Conservation (phyloP, 2,329 filamentous ascomycete species). For the Spiromastix sp. region DNA sequence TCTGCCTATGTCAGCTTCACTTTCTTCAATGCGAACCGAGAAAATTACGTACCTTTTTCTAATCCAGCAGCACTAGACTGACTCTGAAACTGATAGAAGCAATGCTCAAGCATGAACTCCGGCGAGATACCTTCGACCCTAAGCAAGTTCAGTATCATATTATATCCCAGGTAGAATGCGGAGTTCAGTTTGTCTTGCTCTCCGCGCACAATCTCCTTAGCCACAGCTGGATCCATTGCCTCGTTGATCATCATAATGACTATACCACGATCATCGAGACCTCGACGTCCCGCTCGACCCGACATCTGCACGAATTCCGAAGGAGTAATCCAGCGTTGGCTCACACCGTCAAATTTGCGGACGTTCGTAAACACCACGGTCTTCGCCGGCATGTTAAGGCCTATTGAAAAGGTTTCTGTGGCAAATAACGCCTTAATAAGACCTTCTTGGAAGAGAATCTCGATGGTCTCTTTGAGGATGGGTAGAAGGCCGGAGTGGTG, state of each 20-base stretch:
- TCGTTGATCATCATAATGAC: constrained; percentile 99
- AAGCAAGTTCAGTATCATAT: constrained; percentile 96
- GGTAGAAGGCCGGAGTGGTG: constrained; percentile 93
- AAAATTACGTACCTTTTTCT: constrained; percentile 50
- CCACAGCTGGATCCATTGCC: constrained; percentile 88
- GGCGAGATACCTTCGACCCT: constrained; percentile 98
- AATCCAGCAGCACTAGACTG: constrained; percentile 73
- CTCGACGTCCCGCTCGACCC: constrained; percentile 88
- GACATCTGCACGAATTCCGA: constrained; percentile 99
- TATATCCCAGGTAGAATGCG: constrained; percentile 95
- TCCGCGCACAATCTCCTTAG: constrained; percentile 89
- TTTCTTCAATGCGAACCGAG: constrained; percentile 2
- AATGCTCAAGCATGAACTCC: constrained; percentile 96
- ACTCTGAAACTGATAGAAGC: constrained; percentile 98
- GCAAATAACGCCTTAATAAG: constrained; percentile 97
- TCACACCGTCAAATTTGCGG: constrained; percentile 82
- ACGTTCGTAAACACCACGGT: constrained; percentile 98
- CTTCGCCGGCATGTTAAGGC: constrained; percentile 97
- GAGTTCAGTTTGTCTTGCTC: constrained; percentile 97
- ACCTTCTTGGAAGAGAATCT: constrained; percentile 97
- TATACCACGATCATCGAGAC: constrained; percentile 93
- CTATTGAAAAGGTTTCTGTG: constrained; percentile 97
- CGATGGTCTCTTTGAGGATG: constrained; percentile 95
- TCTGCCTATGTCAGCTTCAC: constrained; percentile 38
- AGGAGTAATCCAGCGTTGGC: constrained; percentile 73